Conservation (phyloP, 2,329 filamentous ascomycete genomes). For the Hypoxylon sp. region DNA sequence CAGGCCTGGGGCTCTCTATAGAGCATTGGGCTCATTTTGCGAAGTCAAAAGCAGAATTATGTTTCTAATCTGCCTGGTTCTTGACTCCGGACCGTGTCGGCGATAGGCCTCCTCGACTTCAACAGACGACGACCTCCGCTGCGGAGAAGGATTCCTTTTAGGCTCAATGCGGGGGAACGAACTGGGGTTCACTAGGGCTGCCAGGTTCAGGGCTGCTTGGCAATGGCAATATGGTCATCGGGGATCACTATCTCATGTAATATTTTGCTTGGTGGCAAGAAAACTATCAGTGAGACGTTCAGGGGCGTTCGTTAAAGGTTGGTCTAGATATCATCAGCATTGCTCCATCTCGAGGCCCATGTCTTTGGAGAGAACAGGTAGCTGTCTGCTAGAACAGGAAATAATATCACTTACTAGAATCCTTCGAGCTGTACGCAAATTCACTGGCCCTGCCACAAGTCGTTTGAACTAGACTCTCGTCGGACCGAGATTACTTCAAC, state of each 20-base stretch:
- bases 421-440: slow-evolving; percentile 15
- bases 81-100: slow-evolving; percentile 13
- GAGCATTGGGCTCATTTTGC: too few relatives aligned
- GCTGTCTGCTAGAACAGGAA: not conserved
- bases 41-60: too few relatives aligned
- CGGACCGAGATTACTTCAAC: not conserved
- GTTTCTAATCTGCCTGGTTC: too few relatives aligned
- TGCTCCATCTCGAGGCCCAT: not conserved
- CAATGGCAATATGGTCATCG: slow-evolving; percentile 10
- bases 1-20: slow-evolving; percentile 14
- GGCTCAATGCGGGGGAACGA: slow-evolving; percentile 44
- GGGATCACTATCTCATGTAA: not conserved
- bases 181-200: slow-evolving; percentile 6
- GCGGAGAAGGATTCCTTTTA: slow-evolving; percentile 42
- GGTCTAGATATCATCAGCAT: too few relatives aligned
- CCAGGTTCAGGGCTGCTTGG: not conserved
- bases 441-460: slow-evolving; percentile 20
- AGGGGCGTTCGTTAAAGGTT: too few relatives aligned
- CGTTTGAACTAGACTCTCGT: slow-evolving; percentile 11
- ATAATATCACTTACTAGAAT: not conserved
- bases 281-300: too few relatives aligned
- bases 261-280: not conserved
- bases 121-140: slow-evolving; percentile 7
- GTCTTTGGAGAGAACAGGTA: not conserved
- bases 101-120: slow-evolving; percentile 10